These are phyloP conservation scores for Alternaria gaisen DNA, from an alignment of 2,329 filamentous ascomycete species.

Conservation along the genomic window DNA sequence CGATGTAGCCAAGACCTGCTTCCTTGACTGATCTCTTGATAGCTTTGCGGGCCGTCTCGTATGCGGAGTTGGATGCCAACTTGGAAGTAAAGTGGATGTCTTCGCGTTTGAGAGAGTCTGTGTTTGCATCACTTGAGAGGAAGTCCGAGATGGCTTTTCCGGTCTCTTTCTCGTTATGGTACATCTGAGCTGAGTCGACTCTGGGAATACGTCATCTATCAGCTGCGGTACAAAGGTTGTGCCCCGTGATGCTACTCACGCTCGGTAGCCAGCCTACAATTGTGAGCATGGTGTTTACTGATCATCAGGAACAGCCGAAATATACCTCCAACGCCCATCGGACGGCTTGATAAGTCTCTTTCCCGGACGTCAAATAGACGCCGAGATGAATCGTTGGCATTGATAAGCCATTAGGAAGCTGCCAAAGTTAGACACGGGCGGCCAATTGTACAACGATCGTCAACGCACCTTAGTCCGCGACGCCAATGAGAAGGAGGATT, in stretches of 20 bases:
- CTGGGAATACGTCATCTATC: slow-evolving; percentile 38
- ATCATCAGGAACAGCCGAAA: slow-evolving; percentile 24
- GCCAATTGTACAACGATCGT: slow-evolving; percentile 8
- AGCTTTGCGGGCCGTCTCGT: slow-evolving; percentile 71
- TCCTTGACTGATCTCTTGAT: slow-evolving; percentile 72
- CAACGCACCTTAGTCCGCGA: slow-evolving; percentile 52
- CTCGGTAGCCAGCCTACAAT: slow-evolving; percentile 57
- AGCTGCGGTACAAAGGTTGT: slow-evolving; percentile 29
- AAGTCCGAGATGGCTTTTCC: slow-evolving; percentile 71
- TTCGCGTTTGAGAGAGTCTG: slow-evolving; percentile 65
- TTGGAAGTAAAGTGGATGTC: slow-evolving; percentile 85
- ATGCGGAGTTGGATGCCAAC: slow-evolving; percentile 72
- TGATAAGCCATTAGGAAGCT: slow-evolving; percentile 66
- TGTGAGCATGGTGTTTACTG: slow-evolving; percentile 27
- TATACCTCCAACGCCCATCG: slow-evolving; percentile 64
- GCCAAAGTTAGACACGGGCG: slow-evolving; percentile 31
- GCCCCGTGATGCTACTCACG: slow-evolving; percentile 40
- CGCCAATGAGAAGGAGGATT: slow-evolving; percentile 52
- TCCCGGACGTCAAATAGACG: slow-evolving; percentile 74
- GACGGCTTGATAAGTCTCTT: slow-evolving; percentile 67
- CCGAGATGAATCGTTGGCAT: slow-evolving; percentile 79
- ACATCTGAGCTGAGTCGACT: slow-evolving; percentile 70
- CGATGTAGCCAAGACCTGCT: slow-evolving; percentile 76
- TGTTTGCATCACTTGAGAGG: slow-evolving; percentile 59
- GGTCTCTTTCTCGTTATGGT: slow-evolving; percentile 75